A percentile compares a stretch with the other conserved stretches of the same genome.
Conservation (phyloP, 2,329 filamentous ascomycete species). For the Pestalotiopsis sp. region DNA sequence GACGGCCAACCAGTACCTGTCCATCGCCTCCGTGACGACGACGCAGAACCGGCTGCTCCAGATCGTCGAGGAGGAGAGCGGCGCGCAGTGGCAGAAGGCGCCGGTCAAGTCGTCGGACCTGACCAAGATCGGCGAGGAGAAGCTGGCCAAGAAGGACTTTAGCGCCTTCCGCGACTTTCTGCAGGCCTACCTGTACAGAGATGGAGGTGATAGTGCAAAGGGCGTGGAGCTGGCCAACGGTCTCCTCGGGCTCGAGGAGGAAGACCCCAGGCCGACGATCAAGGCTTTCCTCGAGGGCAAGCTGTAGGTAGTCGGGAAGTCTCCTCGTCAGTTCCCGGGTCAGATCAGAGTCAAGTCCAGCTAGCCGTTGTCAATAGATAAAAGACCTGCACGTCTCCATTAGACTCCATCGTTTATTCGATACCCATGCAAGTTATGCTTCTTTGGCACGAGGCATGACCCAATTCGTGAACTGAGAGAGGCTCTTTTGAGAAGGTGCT, state of each 20-base stretch:
- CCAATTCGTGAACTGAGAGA: not conserved
- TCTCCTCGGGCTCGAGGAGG: conserved; percentile 27
- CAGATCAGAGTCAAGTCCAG: too few relatives aligned
- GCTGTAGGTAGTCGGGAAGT: not conserved
- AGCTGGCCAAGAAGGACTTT: conserved; percentile 42
- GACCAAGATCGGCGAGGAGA: conserved; percentile 41
- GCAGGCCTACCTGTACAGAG: conserved; percentile 23
- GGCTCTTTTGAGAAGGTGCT: not conserved
- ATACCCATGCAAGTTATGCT: not conserved
- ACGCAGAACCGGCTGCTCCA: conserved; percentile 60
- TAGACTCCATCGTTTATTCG: not conserved
- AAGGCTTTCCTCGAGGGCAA: conserved; percentile 22
- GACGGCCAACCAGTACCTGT: conserved; percentile 61
- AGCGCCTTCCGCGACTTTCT: conserved; percentile 30
- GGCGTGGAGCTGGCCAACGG: conserved; percentile 23
- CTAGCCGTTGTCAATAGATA: not conserved
- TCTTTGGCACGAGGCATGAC: not conserved
- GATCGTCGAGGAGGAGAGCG: conserved; percentile 54
- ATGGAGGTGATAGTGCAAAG: conserved; percentile 25
- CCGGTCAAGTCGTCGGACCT: conserved; percentile 35
- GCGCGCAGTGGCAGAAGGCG: conserved; percentile 51
- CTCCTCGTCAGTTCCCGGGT: too few relatives aligned
- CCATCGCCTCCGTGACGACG: conserved; percentile 58
- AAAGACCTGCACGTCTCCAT: not conserved
- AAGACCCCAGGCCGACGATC: conserved; percentile 25